These are phyloP conservation scores for Leucosporidium creatinivorum DNA, from an alignment of 768 basidiomycete genomes.

Conservation along the genomic window DNA sequence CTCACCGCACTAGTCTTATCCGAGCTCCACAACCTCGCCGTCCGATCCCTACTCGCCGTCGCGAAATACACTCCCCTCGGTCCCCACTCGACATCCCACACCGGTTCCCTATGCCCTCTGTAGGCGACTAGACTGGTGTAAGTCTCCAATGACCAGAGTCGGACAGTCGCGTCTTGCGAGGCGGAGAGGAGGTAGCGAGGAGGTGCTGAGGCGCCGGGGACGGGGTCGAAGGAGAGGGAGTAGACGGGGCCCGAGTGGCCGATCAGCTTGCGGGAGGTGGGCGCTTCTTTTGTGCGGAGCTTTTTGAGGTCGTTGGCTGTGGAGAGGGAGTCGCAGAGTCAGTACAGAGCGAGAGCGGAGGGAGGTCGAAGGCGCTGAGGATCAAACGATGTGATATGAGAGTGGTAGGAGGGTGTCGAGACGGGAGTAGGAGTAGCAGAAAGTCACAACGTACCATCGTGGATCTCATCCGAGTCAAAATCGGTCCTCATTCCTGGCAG, in stretches of 20 bases:
- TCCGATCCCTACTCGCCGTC: constrained; percentile 84
- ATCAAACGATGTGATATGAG: neutral
- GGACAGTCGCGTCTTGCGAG: constrained; percentile 82
- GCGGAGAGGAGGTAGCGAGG: constrained; percentile 83
- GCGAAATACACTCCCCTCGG: constrained; percentile 98
- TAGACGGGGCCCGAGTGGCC: constrained; percentile 97
- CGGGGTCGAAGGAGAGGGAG: constrained; percentile 84
- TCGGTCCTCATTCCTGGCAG: constrained; percentile 70
- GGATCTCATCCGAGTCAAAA: constrained; percentile 57
- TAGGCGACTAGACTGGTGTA: constrained; percentile 89
- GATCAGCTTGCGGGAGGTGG: constrained; percentile 84
- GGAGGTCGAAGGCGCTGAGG: neutral
- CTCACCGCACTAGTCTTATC: constrained; percentile 77
- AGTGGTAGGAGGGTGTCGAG: neutral
- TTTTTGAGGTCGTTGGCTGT: constrained; percentile 57
- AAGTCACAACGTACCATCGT: constrained; percentile 54
- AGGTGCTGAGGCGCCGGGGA: constrained; percentile 73
- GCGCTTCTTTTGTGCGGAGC: constrained; percentile 50
- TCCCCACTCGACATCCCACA: constrained; percentile 99
- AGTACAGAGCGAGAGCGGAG: neutral
- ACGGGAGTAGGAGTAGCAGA: neutral
- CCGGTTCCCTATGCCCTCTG: constrained; percentile 89
- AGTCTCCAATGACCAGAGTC: constrained; percentile 93
- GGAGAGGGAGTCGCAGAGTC: neutral
- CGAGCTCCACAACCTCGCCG: constrained; percentile 92